Evolutionary conservation across 108 stramenopile species (phyloP).

Genomic region (Skeletonema costatum): DNA sequence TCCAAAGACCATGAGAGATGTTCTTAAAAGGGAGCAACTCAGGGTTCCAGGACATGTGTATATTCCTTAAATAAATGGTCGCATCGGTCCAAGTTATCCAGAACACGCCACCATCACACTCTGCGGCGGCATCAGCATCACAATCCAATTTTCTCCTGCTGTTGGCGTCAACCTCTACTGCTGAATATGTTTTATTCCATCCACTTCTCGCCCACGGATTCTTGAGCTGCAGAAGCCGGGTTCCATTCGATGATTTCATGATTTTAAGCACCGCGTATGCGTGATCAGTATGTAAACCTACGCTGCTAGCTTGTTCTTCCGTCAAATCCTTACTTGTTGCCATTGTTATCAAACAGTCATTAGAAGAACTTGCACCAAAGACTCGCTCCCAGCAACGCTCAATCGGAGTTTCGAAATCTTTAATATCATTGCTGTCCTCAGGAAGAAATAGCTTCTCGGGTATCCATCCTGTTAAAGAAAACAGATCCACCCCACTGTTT

Average conservation of each 20-base stretch:
- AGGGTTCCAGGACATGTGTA: constrained; percentile 83
- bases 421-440: constrained; percentile 43
- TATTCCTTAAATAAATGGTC: constrained; percentile 70
- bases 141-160: constrained; percentile 65
- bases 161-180: constrained; percentile 51
- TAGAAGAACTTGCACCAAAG: constrained; percentile 66
- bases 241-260: constrained; percentile 61
- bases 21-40: constrained; percentile 53
- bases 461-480: constrained; percentile 93
- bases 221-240: constrained; percentile 79
- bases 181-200: constrained; percentile 72
- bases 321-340: constrained; percentile 65
- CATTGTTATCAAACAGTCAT: constrained; percentile 90
- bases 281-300: constrained; percentile 89
- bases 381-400: constrained; percentile 89
- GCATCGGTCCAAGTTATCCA: constrained; percentile 91
- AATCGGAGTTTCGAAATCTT: constrained; percentile 69
- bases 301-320: constrained; percentile 63
- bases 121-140: constrained; percentile 54
- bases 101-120: constrained; percentile 87
- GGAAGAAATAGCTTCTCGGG: constrained; percentile 89
- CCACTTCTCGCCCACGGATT: constrained; percentile 90
- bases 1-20: constrained; percentile 67
- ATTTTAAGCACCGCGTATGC: constrained; percentile 92
- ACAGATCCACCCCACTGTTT: constrained; percentile 90